phyloP scores from a whole-genome alignment of 495 filamentous ascomycete genomes.

The Penicillium psychrofluorescens region DNA sequence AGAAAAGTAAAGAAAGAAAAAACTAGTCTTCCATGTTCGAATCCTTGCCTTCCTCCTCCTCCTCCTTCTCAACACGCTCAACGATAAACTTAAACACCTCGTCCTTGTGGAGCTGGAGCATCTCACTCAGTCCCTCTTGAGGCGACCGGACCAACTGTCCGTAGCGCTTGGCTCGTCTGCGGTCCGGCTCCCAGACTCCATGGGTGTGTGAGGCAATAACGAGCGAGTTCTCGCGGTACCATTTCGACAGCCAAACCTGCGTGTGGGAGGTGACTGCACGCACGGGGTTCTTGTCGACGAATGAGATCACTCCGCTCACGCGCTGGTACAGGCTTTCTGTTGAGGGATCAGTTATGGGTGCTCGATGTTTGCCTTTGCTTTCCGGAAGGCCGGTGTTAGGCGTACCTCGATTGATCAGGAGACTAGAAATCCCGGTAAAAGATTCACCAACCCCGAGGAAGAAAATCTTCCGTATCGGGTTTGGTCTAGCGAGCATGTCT shows the following conservation, averaged over 20 bases:
- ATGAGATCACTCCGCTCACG: constrained; percentile 53
- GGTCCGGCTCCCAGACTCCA: constrained; percentile 18
- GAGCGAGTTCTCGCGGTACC: constrained; percentile 51
- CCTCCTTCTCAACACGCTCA: constrained; percentile 32
- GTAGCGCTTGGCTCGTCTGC: constrained; percentile 62
- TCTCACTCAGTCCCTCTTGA: constrained; percentile 48
- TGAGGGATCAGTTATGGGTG: constrained; percentile 12
- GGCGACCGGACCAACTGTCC: constrained; percentile 52
- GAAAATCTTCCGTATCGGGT: constrained; percentile 63
- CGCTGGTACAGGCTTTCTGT: constrained; percentile 38
- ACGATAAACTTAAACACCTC: constrained; percentile 51
- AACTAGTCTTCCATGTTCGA: constrained; percentile 7
- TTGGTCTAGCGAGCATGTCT: constrained; percentile 35
- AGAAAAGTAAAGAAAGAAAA: neutral
- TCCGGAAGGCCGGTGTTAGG: neutral
- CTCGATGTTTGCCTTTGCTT: neutral
- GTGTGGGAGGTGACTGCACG: constrained; percentile 59
- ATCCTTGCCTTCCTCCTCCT: constrained; percentile 21
- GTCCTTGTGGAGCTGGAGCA: constrained; percentile 53
- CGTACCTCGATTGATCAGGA: constrained; percentile 60
- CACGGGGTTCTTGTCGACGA: constrained; percentile 38
- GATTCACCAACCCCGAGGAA: constrained; percentile 78
- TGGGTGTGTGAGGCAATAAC: neutral
- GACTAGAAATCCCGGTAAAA: constrained; percentile 60
- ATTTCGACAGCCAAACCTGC: constrained; percentile 55